Conservation (phyloP, 2,329 filamentous ascomycete genomes). For the Colletotrichum shisoi region DNA sequence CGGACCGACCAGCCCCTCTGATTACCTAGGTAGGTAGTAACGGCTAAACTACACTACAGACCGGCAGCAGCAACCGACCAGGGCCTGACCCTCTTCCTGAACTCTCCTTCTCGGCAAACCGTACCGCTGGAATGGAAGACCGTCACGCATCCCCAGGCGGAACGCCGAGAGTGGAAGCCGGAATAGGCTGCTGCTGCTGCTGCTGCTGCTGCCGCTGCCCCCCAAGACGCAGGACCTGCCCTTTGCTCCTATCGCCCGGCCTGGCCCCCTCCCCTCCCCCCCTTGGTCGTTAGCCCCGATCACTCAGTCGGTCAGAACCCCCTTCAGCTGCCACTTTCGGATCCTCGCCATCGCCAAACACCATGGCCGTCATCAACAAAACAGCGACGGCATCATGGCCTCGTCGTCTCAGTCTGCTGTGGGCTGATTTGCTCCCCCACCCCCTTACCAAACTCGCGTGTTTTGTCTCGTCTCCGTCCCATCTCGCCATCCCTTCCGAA, state of each 20-base stretch:
- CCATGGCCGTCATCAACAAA: background rate
- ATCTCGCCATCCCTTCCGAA: constrained; percentile 10
- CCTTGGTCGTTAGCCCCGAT: background rate
- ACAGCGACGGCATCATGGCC: constrained; percentile 20
- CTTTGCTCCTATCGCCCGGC: constrained; percentile 5
- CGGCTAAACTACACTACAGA: background rate
- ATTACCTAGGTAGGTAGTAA: too few species aligned
- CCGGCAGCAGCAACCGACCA: constrained; percentile 1
- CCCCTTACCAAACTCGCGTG: constrained; percentile 1
- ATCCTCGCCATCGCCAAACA: background rate
- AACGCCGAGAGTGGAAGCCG: constrained; percentile 24
- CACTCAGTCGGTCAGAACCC: background rate
- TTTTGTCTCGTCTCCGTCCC: constrained; percentile 19
- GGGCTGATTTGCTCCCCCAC: constrained; percentile 19
- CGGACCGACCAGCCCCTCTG: too few species aligned
- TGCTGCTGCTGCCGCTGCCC: background rate
- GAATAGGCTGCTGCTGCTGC: constrained; percentile 7
- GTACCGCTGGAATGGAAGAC: constrained; percentile 29
- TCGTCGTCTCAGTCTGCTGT: constrained; percentile 3
- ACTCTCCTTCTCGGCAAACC: constrained; percentile 26
- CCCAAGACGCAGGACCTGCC: background rate
- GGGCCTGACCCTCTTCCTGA: background rate
- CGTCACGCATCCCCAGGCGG: constrained; percentile 15
- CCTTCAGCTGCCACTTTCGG: constrained; percentile 12
- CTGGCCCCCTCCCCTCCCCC: background rate